phyloP scores from a whole-genome alignment of 1,139 yeast species.

The Taphrina sp. region DNA sequence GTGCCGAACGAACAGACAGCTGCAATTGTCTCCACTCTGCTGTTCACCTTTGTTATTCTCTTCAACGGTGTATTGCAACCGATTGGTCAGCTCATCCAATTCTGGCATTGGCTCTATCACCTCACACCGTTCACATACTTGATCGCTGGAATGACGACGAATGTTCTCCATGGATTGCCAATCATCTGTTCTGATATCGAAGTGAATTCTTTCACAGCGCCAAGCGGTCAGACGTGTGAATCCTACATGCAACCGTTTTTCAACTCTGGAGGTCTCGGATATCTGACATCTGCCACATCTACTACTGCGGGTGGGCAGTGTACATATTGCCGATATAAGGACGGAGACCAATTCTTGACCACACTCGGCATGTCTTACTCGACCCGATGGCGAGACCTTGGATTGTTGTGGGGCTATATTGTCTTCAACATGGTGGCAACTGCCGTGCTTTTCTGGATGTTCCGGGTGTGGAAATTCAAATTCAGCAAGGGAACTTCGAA shows the following conservation, averaged over 20 bases:
- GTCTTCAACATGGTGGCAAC: conserved; percentile 51
- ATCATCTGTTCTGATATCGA: conserved; percentile 58
- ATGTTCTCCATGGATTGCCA: conserved; percentile 55
- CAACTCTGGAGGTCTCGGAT: conserved; percentile 50
- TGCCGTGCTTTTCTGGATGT: conserved; percentile 46
- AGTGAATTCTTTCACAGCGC: conserved; percentile 55
- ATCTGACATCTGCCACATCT: conserved; percentile 47
- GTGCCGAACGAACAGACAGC: conserved; percentile 66
- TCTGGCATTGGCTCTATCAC: conserved; percentile 53
- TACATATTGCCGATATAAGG: conserved; percentile 56
- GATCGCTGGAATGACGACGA: conserved; percentile 57
- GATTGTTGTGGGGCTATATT: conserved; percentile 54
- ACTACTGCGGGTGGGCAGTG: conserved; percentile 54
- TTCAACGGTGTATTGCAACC: conserved; percentile 70
- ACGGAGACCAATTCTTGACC: conserved; percentile 56
- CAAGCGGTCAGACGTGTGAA: conserved; percentile 60
- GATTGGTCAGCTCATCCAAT: conserved; percentile 53
- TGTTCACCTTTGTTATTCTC: conserved; percentile 53
- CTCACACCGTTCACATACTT: conserved; percentile 68
- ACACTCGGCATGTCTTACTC: conserved; percentile 50
- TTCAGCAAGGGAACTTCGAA: conserved; percentile 13
- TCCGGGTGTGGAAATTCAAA: conserved; percentile 35
- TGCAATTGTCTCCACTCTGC: conserved; percentile 55
- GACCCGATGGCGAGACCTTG: conserved; percentile 61
- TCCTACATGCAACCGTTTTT: conserved; percentile 50